Percentiles rank a stretch among this genome's conserved stretches.
Evolutionary conservation across 306 rosid species (phyloP).

Genomic region (Prunus salicina): DNA sequence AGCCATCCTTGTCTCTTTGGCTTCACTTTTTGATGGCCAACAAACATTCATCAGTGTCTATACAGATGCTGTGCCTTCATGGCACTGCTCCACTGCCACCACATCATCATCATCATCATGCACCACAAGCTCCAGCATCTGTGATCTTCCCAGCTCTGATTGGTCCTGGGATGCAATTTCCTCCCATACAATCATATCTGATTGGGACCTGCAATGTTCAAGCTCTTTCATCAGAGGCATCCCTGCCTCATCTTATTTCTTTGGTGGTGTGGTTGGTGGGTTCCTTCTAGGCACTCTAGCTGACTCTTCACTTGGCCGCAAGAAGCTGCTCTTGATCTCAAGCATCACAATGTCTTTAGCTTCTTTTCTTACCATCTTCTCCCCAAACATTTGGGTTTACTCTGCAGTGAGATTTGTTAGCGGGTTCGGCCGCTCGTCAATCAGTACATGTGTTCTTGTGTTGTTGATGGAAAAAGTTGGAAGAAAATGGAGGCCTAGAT

Average conservation of each 20-base stretch:
- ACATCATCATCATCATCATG: background rate
- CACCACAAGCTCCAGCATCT: conserved; percentile 28
- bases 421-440: conserved; percentile 5
- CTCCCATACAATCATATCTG: conserved; percentile 36
- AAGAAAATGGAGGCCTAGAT: conserved; percentile 15
- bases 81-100: conserved; percentile 37
- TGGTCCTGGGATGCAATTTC: conserved; percentile 39
- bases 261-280: conserved; percentile 31
- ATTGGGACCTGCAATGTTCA: conserved; percentile 37
- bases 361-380: conserved; percentile 4
- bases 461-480: conserved; percentile 20
- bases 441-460: conserved; percentile 18
- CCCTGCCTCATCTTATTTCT: conserved; percentile 4
- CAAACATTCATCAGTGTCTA: conserved; percentile 43
- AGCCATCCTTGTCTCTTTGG: conserved; percentile 32
- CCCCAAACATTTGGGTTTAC: conserved; percentile 14
- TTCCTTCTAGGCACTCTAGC: conserved; percentile 34
- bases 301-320: conserved; percentile 39
- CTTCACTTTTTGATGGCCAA: conserved; percentile 39
- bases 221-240: conserved; percentile 22
- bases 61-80: conserved; percentile 38
- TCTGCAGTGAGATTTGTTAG: conserved; percentile 2
- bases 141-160: conserved; percentile 29
- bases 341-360: conserved; percentile 15
- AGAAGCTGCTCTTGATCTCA: conserved; percentile 11